Percentiles rank a stretch among this genome's conserved stretches.
These are phyloP conservation scores for Catunica adiposa DNA, from an alignment of 2,329 filamentous ascomycete genomes.

Conservation along the genomic window DNA sequence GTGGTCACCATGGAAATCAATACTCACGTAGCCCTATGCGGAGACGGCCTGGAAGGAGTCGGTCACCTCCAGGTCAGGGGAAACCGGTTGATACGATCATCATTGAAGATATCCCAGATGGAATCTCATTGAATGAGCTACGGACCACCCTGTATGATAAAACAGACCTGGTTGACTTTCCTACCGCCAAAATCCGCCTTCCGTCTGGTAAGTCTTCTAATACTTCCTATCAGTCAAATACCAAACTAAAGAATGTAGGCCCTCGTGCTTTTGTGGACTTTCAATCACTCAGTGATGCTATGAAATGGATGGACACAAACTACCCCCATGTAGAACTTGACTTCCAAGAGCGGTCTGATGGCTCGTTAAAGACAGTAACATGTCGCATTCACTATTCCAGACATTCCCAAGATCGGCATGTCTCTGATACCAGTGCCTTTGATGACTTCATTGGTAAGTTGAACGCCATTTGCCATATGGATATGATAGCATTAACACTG, in stretches of 20 bases:
- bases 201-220: conserved; percentile 7
- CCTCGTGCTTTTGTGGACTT: conserved; percentile 28
- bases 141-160: conserved; percentile 9
- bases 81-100: conserved; percentile 35
- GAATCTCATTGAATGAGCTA: conserved; percentile 3
- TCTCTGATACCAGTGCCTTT: not conserved
- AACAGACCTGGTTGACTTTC: conserved; percentile 11
- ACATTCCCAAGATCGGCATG: conserved; percentile 18
- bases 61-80: conserved; percentile 24
- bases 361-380: conserved; percentile 24
- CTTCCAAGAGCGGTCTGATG: conserved; percentile 23
- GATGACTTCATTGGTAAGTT: not conserved
- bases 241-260: not conserved
- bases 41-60: conserved; percentile 19
- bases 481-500: not conserved
- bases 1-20: conserved; percentile 12
- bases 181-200: conserved; percentile 8
- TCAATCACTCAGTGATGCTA: conserved; percentile 24
- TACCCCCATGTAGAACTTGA: conserved; percentile 25
- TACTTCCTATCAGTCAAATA: not conserved
- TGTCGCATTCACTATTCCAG: conserved; percentile 28
- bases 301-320: conserved; percentile 27
- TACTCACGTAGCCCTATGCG: conserved; percentile 15
- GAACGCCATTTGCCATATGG: not conserved
- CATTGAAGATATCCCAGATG: conserved; percentile 33